phyloP scores from a whole-genome alignment of 2,329 filamentous ascomycete species.

The Hypoxylon sp. region DNA sequence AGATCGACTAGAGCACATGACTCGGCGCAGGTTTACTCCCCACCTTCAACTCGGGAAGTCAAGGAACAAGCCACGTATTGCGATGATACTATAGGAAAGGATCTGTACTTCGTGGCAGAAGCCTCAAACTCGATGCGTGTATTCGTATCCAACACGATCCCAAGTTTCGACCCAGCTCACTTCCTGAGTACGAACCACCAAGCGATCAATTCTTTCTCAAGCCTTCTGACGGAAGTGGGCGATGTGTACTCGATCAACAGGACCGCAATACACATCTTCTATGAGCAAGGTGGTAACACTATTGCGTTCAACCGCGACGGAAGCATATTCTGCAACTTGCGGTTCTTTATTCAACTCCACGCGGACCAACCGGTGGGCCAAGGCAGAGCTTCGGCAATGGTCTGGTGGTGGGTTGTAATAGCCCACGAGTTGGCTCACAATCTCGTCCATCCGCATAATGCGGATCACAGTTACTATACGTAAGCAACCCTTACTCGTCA shows the following conservation, averaged over 20 bases:
- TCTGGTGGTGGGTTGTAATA: slow-evolving; percentile 96
- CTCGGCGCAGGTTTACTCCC: slow-evolving; percentile 79
- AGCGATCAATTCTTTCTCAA: slow-evolving; percentile 78
- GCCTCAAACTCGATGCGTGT: slow-evolving; percentile 81
- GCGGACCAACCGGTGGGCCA: slow-evolving; percentile 63
- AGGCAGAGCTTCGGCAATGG: slow-evolving; percentile 76
- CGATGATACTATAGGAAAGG: slow-evolving; percentile 80
- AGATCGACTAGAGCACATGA: slow-evolving; percentile 83
- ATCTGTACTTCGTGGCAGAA: slow-evolving; percentile 79
- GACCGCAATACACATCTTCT: slow-evolving; percentile 85
- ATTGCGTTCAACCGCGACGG: slow-evolving; percentile 94
- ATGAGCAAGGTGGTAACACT: slow-evolving; percentile 81
- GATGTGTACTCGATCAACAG: slow-evolving; percentile 79
- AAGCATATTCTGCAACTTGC: slow-evolving; percentile 93
- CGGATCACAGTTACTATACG: slow-evolving; percentile 87
- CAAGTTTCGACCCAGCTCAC: slow-evolving; percentile 59
- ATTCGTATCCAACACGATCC: slow-evolving; percentile 74
- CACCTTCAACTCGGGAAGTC: slow-evolving; percentile 79
- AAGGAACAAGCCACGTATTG: slow-evolving; percentile 90
- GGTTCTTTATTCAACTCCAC: slow-evolving; percentile 88
- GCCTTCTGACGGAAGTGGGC: slow-evolving; percentile 77
- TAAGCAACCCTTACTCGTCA: slow-evolving; percentile 57
- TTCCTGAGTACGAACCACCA: slow-evolving; percentile 75
- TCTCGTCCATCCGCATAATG: slow-evolving; percentile 81
- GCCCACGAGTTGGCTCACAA: slow-evolving; percentile 98